phyloP scores from a whole-genome alignment of 2,329 filamentous ascomycete species.

The Hirsutella minnesotensis region DNA sequence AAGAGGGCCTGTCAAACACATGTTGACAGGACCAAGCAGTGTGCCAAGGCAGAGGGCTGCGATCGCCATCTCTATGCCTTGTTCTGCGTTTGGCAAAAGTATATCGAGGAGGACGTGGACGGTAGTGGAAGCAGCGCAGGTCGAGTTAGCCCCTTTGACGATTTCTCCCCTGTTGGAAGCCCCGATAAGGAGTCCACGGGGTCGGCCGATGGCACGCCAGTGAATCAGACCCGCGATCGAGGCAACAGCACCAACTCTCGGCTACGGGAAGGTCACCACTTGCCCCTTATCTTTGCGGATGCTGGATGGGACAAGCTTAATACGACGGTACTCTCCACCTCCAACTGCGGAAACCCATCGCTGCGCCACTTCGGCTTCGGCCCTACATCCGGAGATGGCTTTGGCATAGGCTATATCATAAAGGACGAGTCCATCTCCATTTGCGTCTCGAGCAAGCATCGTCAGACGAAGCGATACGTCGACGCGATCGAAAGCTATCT shows the following conservation, averaged over 20 bases:
- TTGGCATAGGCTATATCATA: slow-evolving; percentile 98
- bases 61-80: slow-evolving; percentile 90
- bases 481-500: slow-evolving; percentile 85
- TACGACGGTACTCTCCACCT: slow-evolving; percentile 86
- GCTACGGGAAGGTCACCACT: slow-evolving; percentile 31
- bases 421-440: slow-evolving; percentile 70
- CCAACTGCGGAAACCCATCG: slow-evolving; percentile 96
- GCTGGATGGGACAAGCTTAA: slow-evolving; percentile 90
- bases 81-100: slow-evolving; percentile 89
- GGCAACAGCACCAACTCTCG: slow-evolving; percentile 43
- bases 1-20: slow-evolving; percentile 77
- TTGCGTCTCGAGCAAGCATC: slow-evolving; percentile 84
- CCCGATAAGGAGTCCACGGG: slow-evolving; percentile 38
- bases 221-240: slow-evolving; percentile 29
- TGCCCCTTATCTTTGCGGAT: slow-evolving; percentile 79
- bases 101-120: slow-evolving; percentile 54
- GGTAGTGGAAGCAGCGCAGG: slow-evolving; percentile 47
- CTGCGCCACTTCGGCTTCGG: slow-evolving; percentile 95
- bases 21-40: slow-evolving; percentile 66
- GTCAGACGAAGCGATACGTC: slow-evolving; percentile 83
- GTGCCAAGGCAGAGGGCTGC: slow-evolving; percentile 80
- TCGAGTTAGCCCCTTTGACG: slow-evolving; percentile 48
- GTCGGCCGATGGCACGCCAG: slow-evolving; percentile 16
- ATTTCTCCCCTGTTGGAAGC: slow-evolving; percentile 37
- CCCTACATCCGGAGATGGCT: slow-evolving; percentile 84